phyloP scores from a whole-genome alignment of 225 moss, liverwort and hornwort genomes.

The Bryoerythrophyllum caledonicum region DNA sequence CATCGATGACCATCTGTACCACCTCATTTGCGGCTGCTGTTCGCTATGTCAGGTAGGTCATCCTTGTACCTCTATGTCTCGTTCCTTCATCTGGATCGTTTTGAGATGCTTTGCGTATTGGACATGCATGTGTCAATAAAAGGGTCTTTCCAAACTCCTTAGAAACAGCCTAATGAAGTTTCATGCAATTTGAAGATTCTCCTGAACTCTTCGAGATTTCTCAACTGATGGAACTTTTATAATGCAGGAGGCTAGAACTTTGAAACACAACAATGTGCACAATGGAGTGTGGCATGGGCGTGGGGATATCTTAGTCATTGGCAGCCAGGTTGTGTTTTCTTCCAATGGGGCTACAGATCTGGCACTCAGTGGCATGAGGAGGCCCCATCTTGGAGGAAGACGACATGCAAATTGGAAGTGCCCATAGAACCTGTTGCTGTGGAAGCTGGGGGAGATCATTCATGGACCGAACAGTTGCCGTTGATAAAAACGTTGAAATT shows the following conservation, averaged over 20 bases:
- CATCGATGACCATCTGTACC: conserved; percentile 61
- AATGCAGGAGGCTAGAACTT: conserved; percentile 65
- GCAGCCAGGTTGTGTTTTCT: conserved; percentile 63
- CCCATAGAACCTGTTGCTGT: conserved; percentile 21
- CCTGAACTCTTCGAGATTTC: too few relatives aligned
- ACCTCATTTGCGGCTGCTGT: conserved; percentile 64
- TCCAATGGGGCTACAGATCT: conserved; percentile 33
- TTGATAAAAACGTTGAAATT: conserved; percentile 20
- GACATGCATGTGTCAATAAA: too few relatives aligned
- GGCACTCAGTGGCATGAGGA: conserved; percentile 36
- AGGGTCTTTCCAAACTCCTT: too few relatives aligned
- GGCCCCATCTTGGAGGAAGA: conserved; percentile 53
- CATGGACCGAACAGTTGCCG: conserved; percentile 45
- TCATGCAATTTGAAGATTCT: too few relatives aligned
- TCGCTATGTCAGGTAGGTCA: conserved; percentile 57
- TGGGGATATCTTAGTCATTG: conserved; percentile 57
- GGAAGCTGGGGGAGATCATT: conserved; percentile 39
- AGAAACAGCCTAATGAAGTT: too few relatives aligned
- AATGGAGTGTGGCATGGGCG: conserved; percentile 71
- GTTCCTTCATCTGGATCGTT: too few relatives aligned
- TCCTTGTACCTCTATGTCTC: too few relatives aligned
- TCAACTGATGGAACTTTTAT: too few relatives aligned
- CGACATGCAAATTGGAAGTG: conserved; percentile 24
- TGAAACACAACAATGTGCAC: conserved; percentile 61
- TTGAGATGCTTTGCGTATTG: too few relatives aligned